A percentile compares a stretch with the other conserved stretches of the same genome.
phyloP scores from a whole-genome alignment of 768 basidiomycete genomes.

The Saitozyma podzolica region DNA sequence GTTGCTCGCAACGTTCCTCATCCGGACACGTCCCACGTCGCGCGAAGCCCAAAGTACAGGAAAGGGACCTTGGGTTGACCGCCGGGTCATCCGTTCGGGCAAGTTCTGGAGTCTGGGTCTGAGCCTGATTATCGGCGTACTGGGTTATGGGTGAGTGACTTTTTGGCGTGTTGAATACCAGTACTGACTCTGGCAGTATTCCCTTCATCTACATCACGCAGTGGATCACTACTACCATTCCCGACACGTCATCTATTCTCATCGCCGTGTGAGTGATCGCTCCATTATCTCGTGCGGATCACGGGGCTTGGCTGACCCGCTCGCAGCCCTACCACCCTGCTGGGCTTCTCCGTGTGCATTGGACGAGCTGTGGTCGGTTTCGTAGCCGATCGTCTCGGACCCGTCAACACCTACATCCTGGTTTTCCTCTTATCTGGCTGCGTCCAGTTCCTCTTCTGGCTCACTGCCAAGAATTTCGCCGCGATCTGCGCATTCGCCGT shows the following conservation, averaged over 20 bases:
- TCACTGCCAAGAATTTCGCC: constrained; percentile 31
- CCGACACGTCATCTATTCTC: background rate
- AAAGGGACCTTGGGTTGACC: constrained; percentile 30
- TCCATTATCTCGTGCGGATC: background rate
- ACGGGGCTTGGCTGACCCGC: background rate
- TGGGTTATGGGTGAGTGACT: constrained; percentile 25
- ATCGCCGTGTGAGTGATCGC: constrained; percentile 3
- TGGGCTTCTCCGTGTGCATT: constrained; percentile 25
- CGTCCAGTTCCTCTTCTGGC: constrained; percentile 38
- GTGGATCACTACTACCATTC: background rate
- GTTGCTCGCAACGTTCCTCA: constrained; percentile 19
- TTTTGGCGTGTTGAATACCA: background rate
- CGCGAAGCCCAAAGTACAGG: constrained; percentile 30
- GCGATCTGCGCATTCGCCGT: constrained; percentile 30
- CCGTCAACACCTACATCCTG: constrained; percentile 41
- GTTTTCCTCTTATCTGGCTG: constrained; percentile 24
- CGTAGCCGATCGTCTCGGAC: constrained; percentile 39
- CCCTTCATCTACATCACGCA: background rate
- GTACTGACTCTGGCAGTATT: background rate
- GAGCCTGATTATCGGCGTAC: constrained; percentile 23
- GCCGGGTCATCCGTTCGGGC: constrained; percentile 12
- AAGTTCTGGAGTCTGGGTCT: constrained; percentile 31
- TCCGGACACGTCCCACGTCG: constrained; percentile 27
- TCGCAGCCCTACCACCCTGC: constrained; percentile 22
- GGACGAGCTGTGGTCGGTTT: constrained; percentile 37